These are phyloP conservation scores for Solanum chiquidenum DNA, from an alignment of 257 asterid genomes.

Conservation along the genomic window DNA sequence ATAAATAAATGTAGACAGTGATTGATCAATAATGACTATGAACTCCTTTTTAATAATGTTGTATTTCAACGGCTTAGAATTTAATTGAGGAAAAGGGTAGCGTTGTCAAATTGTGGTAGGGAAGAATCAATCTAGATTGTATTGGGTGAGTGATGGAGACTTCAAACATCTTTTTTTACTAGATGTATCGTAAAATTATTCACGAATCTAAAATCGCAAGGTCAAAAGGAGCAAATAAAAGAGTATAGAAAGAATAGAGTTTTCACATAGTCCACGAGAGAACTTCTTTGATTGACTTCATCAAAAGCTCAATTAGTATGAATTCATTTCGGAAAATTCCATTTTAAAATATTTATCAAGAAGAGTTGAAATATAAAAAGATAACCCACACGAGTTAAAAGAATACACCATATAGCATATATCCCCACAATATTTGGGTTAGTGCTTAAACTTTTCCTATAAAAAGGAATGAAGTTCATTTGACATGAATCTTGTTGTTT, in stretches of 20 bases:
- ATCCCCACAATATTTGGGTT: not conserved
- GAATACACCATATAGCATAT: too few relatives aligned
- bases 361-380: too few relatives aligned
- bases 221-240: not conserved
- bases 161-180: too few relatives aligned
- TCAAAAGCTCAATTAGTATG: too few relatives aligned
- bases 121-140: not conserved
- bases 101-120: not conserved
- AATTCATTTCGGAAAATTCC: not conserved
- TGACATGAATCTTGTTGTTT: not conserved
- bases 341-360: too few relatives aligned
- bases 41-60: not conserved
- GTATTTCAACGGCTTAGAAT: not conserved
- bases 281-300: not conserved
- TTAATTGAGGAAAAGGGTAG: not conserved
- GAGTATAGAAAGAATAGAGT: too few relatives aligned
- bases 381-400: not conserved
- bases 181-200: rapidly evolving
- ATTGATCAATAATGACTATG: not conserved
- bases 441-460: not conserved
- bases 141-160: rapidly evolving
- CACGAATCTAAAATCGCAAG: rapidly evolving
- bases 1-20: not conserved
- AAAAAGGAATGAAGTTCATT: not conserved
- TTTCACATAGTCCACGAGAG: too few relatives aligned